Base-by-base conservation (phyloP, 495 filamentous ascomycete genomes). In the Massariosphaeria phaeospora region DNA sequence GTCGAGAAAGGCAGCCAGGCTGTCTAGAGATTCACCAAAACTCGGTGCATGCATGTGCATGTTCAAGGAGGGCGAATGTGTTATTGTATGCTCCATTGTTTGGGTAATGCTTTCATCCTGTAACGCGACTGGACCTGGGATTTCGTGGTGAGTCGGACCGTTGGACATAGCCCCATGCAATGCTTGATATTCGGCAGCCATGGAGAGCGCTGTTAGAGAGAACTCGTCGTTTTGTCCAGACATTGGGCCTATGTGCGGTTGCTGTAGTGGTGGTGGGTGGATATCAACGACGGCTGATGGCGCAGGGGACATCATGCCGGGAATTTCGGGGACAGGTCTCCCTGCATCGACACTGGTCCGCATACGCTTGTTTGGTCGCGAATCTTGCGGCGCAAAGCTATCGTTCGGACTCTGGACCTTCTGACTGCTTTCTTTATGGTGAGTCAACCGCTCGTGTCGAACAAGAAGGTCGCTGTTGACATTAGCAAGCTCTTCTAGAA, bases 141-240 rank as follows among this genome's bases (percentile, higher is more conserved):
- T 27, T 18, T 53, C 49, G 11, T 53, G 56, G 17, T 46, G 56
- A 36, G 43, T 53, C 1, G 38, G 17, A 11, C 49, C 49, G 39
- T 59, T 59, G n/a, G 41, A 12, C 42, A 59, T 53, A 12, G 36
- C 38, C 11, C 56, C 50, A n/a, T 59, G 56, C 20, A 59, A n/a
- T 2, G 56, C 29, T 25, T 54, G 56, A 34, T 59, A 59, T 31
- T 59, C 56, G 23, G 56, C 56, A 0, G 56, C 56, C 56, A 59
- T 59, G 2, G 56, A 59, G 20, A 59, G 49, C 3, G 56, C 50
- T 0, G 49, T 43, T 11, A 59, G 49, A n/a, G 56, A 59, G 23
- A 45, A 53, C 20, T 59, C 56, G 29, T 59, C 56, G 38, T 43
- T 53, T n/a, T 59, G 56, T 20, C 20, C 18, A 15, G 7, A 7